These are phyloP conservation scores for Yamadazyma songkhlaensis DNA, from an alignment of 1,139 yeast species.

Conservation along the genomic window DNA sequence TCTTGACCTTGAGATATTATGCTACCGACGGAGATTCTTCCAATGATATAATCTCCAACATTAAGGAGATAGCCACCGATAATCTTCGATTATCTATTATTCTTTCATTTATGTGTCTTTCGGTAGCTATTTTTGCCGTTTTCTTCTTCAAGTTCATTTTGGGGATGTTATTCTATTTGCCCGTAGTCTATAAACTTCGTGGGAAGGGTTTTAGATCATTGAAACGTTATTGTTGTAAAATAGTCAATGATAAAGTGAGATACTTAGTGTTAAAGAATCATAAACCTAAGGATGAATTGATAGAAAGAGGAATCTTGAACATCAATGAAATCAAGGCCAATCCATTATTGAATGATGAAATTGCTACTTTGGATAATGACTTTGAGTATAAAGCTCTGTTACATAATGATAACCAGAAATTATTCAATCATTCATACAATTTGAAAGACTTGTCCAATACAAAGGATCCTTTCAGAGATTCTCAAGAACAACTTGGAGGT, in stretches of 20 bases:
- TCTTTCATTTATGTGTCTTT: conserved; percentile 70
- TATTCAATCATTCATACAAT: conserved; percentile 8
- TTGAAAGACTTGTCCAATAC: conserved; percentile 9
- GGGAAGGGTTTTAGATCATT: conserved; percentile 36
- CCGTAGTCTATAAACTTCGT: conserved; percentile 49
- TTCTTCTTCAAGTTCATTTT: conserved; percentile 59
- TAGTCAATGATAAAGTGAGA: conserved; percentile 56
- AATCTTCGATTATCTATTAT: conserved; percentile 68
- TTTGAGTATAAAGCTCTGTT: conserved; percentile 8
- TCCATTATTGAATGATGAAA: conserved; percentile 21
- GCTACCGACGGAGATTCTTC: conserved; percentile 47
- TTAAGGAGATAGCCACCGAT: conserved; percentile 55
- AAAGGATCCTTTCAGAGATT: too few relatives aligned
- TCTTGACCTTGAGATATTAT: conserved; percentile 61
- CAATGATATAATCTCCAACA: conserved; percentile 49
- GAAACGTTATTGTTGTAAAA: conserved; percentile 57
- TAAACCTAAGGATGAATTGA: conserved; percentile 32
- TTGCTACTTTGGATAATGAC: conserved; percentile 9
- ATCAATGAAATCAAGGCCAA: conserved; percentile 22
- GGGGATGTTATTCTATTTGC: conserved; percentile 56
- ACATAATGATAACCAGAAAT: conserved; percentile 16
- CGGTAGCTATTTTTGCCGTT: conserved; percentile 72
- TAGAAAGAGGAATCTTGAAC: conserved; percentile 32
- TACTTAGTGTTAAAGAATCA: conserved; percentile 49
- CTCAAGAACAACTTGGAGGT: too few relatives aligned